Evolutionary conservation across 805 yeast genomes (phyloP), one percentile per base, ranked within the genome.

Genomic region (Wickerhamiella domercqiae): DNA sequence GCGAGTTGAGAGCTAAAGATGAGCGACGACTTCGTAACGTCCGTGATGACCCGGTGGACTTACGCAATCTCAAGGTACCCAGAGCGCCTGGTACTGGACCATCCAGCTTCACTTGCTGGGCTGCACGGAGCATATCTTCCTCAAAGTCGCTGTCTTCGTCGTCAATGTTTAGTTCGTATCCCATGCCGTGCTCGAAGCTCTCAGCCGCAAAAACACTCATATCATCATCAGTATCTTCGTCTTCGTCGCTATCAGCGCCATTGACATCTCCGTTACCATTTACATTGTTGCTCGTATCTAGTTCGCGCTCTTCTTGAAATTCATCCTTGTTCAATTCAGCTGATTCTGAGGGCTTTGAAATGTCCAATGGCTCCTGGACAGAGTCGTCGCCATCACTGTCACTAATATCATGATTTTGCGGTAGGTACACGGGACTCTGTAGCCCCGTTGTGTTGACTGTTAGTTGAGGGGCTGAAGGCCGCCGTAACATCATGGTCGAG

Each of bases 141-240:
- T 59, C 67, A n/a, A 62, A 43, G 31, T 61, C 61, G 31, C 54
- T 55, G 32, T 56, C 62, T n/a, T n/a, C n/a, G 31, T 61, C 67
- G 17, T 62, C 68, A 33, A 57, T 59, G 21, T 59, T 52, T 36
- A 57, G 51, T 31, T 55, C 63, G n/a, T 62, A 55, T 9, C 51
- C 50, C 32, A 30, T 15, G n/a, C n/a, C n/a, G 9, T 24, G 26
- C 13, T 24, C 26, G 13, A 24, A 24, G 26, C 26, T 24, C 9
- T 9, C 26, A 24, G 11, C 26, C 9, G 13, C 49, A 45, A 13
- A 42, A 33, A 20, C 19, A 11, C 17, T 38, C 16, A 17, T 20
- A 36, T 28, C 19, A 19, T 14, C 15, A 29, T 14, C 16, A 21
- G 18, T 20, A 18, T 34, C 33, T 17, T 36, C 43, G 17, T 38